A percentile compares a stretch with the other conserved stretches of the same genome.
Evolutionary conservation across 73 alveolate genomes (phyloP).

Genomic region (Paramecium sonneborni): DNA sequence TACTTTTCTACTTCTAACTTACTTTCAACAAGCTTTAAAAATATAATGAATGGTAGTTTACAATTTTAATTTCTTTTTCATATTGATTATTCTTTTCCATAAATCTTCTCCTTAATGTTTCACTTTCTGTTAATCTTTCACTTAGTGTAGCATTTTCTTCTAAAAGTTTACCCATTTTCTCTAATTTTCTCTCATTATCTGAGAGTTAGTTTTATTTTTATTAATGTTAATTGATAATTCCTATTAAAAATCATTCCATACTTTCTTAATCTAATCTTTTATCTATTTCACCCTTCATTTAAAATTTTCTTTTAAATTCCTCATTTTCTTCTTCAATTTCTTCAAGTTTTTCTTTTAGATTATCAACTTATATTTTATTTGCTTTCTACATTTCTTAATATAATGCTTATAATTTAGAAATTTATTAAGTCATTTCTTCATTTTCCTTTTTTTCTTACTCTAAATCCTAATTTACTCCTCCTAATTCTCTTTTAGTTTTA

Average conservation of each 20-base stretch:
- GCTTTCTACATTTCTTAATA: not conserved
- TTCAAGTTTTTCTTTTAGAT: not conserved
- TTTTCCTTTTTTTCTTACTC: not conserved
- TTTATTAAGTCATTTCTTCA: not conserved
- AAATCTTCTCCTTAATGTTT: constrained; percentile 54
- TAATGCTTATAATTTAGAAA: not conserved
- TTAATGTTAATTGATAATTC: not conserved
- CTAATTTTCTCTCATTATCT: constrained; percentile 56
- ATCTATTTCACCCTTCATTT: constrained; percentile 12
- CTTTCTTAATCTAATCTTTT: constrained; percentile 31
- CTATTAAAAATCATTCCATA: not conserved
- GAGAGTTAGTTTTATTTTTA: not conserved
- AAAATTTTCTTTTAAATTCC: not conserved
- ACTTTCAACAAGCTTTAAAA: not conserved
- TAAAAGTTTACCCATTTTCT: constrained; percentile 46
- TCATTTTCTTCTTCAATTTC: constrained; percentile 21
- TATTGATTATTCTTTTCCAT: constrained; percentile 57
- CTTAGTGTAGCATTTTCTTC: constrained; percentile 54
- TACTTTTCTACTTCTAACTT: constrained; percentile 51
- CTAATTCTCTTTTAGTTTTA: constrained; percentile 39
- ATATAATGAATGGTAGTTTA: not conserved
- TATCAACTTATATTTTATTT: not conserved
- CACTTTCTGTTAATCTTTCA: constrained; percentile 54
- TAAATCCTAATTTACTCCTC: not conserved
- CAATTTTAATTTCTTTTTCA: constrained; percentile 48